phyloP scores from a whole-genome alignment of 192 early-diverging fungal species.

The Rhizophlyctis rosea region DNA sequence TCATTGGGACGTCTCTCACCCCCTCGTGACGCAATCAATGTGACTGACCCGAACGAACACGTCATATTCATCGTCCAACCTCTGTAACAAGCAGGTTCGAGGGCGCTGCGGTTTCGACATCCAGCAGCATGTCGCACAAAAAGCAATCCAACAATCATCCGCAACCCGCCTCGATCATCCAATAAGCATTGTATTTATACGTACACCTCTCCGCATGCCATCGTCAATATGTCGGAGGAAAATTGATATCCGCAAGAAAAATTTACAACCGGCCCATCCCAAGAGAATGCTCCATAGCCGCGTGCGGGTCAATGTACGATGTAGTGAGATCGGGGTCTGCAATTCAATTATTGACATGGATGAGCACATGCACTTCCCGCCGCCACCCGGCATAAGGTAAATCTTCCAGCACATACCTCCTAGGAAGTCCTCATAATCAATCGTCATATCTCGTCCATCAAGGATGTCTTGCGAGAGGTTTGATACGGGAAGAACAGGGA shows the following conservation, averaged over 20 bases:
- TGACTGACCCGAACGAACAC: no score
- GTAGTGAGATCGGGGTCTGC: conserved; percentile 56
- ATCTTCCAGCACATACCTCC: conserved; percentile 64
- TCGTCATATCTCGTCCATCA: conserved; percentile 78
- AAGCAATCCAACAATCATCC: no score
- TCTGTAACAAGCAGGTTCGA: no score
- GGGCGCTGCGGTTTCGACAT: no score
- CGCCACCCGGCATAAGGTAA: no score
- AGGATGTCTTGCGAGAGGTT: conserved; percentile 83
- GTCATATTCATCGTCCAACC: no score
- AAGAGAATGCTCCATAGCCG: conserved; percentile 63
- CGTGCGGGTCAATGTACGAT: conserved; percentile 62
- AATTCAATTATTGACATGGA: conserved; percentile 15
- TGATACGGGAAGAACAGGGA: conserved; percentile 56
- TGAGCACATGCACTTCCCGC: background rate
- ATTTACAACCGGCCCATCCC: conserved; percentile 30
- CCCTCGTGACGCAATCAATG: no score
- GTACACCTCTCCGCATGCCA: background rate
- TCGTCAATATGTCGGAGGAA: no score
- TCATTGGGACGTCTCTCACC: no score
- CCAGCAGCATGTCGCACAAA: no score
- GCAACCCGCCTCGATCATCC: background rate
- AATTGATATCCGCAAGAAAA: no score
- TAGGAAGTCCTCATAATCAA: conserved; percentile 90
- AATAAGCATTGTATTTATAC: background rate